These are phyloP conservation scores for Metarhizium rileyi DNA, from an alignment of 2,329 filamentous ascomycete species.

Conservation along the genomic window DNA sequence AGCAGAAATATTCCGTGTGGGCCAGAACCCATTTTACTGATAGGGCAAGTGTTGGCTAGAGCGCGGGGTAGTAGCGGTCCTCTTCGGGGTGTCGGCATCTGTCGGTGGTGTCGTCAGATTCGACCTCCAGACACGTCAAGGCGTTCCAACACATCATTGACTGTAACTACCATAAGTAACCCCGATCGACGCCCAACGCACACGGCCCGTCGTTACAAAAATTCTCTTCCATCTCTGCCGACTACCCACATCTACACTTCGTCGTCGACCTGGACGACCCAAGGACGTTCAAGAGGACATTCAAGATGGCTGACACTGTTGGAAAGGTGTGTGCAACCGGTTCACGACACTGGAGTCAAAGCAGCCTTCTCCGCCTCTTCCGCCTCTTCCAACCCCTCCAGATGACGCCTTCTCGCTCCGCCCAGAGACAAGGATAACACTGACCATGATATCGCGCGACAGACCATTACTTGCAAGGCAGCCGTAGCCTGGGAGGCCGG, in stretches of 20 bases:
- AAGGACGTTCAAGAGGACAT: too few relatives aligned
- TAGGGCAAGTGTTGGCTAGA: too few relatives aligned
- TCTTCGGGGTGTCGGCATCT: constrained; percentile 6
- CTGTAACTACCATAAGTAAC: not conserved
- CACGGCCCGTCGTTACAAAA: not conserved
- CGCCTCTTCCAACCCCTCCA: not conserved
- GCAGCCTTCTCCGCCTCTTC: not conserved
- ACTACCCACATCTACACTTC: not conserved
- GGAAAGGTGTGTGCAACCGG: constrained; percentile 6
- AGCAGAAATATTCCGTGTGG: too few relatives aligned
- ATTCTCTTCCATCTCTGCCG: not conserved
- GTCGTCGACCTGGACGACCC: not conserved
- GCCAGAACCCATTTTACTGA: too few relatives aligned
- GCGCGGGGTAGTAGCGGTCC: constrained; percentile 6
- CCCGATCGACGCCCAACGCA: not conserved
- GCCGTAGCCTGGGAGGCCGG: constrained; percentile 96
- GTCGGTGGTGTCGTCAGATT: not conserved
- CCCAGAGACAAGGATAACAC: not conserved
- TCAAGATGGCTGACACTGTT: constrained; percentile 7
- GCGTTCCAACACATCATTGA: not conserved
- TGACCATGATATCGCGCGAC: constrained; percentile 5
- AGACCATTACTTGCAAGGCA: constrained; percentile 96
- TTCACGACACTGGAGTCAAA: not conserved
- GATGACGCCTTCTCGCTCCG: constrained; percentile 4
- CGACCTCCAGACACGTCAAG: not conserved